Percentiles rank a stretch among this genome's conserved stretches.
These are phyloP conservation scores for Cytospora leucostoma DNA, from an alignment of 2,329 filamentous ascomycete species.

Conservation along the genomic window DNA sequence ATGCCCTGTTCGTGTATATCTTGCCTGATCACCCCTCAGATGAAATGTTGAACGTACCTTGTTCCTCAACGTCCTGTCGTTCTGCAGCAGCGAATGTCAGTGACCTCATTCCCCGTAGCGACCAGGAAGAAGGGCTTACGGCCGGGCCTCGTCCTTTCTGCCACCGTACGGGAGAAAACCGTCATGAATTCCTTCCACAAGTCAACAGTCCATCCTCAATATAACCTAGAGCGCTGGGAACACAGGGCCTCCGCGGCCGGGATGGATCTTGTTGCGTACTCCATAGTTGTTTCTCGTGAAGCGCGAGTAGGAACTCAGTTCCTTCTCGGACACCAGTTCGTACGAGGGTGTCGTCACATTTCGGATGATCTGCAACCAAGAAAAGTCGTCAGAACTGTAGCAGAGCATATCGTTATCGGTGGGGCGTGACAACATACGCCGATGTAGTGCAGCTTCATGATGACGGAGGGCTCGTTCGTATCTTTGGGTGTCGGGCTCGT, in stretches of 20 bases:
- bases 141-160: constrained; percentile 66
- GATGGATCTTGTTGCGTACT: constrained; percentile 15
- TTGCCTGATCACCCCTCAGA: too few species aligned
- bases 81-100: constrained; percentile 14
- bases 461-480: constrained; percentile 38
- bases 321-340: constrained; percentile 75
- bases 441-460: constrained; percentile 83
- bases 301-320: constrained; percentile 75
- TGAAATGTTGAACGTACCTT: constrained; percentile 51
- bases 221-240: constrained; percentile 24
- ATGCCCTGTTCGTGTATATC: not conserved
- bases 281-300: constrained; percentile 72
- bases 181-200: constrained; percentile 67
- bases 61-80: constrained; percentile 79
- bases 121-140: constrained; percentile 12
- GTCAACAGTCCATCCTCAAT: constrained; percentile 45
- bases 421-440: constrained; percentile 59
- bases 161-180: constrained; percentile 83
- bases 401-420: constrained; percentile 15
- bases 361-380: constrained; percentile 69
- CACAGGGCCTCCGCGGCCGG: constrained; percentile 39
- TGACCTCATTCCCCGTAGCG: not conserved
- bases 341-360: constrained; percentile 75
- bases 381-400: constrained; percentile 23
- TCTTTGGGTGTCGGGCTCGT: constrained; percentile 10